Conservation (phyloP, 2,329 filamentous ascomycete species). For the Diaporthe ilicicola region DNA sequence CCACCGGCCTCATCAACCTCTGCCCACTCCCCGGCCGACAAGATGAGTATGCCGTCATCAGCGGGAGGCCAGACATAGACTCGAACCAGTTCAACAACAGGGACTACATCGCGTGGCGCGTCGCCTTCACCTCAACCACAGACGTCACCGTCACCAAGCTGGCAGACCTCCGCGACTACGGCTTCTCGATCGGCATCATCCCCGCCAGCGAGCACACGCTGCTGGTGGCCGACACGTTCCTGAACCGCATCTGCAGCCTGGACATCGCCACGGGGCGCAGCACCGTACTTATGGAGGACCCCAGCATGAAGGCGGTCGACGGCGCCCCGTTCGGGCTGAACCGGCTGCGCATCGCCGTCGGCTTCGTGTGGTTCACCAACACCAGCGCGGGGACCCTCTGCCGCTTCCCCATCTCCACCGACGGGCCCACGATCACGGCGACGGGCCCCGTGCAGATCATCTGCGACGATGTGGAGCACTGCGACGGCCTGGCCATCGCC, state of each 20-base stretch:
- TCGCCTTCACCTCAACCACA: neutral
- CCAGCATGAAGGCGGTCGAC: slow-evolving; percentile 1
- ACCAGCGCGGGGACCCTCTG: slow-evolving; percentile 25
- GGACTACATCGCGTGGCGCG: slow-evolving; percentile 18
- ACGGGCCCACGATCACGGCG: neutral
- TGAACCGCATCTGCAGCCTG: slow-evolving; percentile 8
- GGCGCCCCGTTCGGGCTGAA: slow-evolving; percentile 20
- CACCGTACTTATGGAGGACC: slow-evolving; percentile 4
- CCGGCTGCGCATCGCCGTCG: slow-evolving; percentile 17
- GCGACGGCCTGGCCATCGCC: slow-evolving; percentile 16
- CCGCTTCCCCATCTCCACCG: slow-evolving; percentile 18
- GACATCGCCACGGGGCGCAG: slow-evolving; percentile 6
- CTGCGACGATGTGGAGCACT: slow-evolving; percentile 19
- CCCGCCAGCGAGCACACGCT: slow-evolving; percentile 20
- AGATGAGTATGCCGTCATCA: slow-evolving; percentile 25
- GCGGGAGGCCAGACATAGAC: slow-evolving; percentile 21
- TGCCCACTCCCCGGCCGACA: slow-evolving; percentile 5
- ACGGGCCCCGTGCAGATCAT: slow-evolving; percentile 17
- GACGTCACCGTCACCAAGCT: slow-evolving; percentile 12
- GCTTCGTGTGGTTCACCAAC: slow-evolving; percentile 22
- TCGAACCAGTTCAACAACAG: slow-evolving; percentile 2
- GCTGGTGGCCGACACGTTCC: slow-evolving; percentile 7
- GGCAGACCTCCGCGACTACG: slow-evolving; percentile 2
- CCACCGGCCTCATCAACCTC: slow-evolving; percentile 20
- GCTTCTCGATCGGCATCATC: slow-evolving; percentile 20